These are phyloP conservation scores for Penstemon davidsonii DNA, from an alignment of 257 asterid species.

Conservation along the genomic window DNA sequence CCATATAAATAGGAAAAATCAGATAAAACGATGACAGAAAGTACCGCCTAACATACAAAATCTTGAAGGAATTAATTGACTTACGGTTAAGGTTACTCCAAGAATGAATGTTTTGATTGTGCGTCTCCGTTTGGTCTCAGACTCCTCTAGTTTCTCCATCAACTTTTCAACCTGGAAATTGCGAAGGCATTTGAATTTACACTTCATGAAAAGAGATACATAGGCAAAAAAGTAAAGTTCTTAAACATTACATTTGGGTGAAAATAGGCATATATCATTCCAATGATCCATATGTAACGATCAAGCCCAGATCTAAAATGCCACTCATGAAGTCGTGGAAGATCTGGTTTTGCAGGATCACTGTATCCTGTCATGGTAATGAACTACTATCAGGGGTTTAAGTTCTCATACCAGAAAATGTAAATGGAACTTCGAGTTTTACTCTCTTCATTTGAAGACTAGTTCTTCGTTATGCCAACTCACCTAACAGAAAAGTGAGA, in stretches of 20 bases:
- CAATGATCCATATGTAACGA: slow-evolving; percentile 91
- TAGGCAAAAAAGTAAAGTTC: slow-evolving; percentile 1
- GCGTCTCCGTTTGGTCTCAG: slow-evolving; percentile 70
- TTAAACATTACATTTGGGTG: slow-evolving; percentile 72
- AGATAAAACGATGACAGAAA: slow-evolving; percentile 6
- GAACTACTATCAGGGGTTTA: slow-evolving; percentile 29
- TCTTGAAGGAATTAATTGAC: slow-evolving; percentile 25
- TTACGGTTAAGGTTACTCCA: slow-evolving; percentile 61
- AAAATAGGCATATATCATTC: slow-evolving; percentile 92
- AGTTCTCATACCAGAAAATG: slow-evolving; percentile 7
- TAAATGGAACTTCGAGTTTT: slow-evolving; percentile 11
- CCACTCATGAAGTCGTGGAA: slow-evolving; percentile 95
- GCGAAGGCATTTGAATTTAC: slow-evolving; percentile 21
- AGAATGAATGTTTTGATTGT: slow-evolving; percentile 62
- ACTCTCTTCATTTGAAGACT: slow-evolving; percentile 19
- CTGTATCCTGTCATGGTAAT: slow-evolving; percentile 61
- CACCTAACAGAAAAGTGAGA: slow-evolving; percentile 71
- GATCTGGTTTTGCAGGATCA: slow-evolving; percentile 91
- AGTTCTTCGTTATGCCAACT: slow-evolving; percentile 18
- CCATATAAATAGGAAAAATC: slow-evolving; percentile 19
- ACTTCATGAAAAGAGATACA: slow-evolving; percentile 18
- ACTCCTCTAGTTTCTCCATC: slow-evolving; percentile 97
- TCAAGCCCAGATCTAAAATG: slow-evolving; percentile 95
- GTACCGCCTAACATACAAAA: slow-evolving; percentile 5
- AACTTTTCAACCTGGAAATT: slow-evolving; percentile 74